Base-by-base conservation (phyloP, 2,329 filamentous ascomycete genomes). In the Sphaceloma murrayae region DNA sequence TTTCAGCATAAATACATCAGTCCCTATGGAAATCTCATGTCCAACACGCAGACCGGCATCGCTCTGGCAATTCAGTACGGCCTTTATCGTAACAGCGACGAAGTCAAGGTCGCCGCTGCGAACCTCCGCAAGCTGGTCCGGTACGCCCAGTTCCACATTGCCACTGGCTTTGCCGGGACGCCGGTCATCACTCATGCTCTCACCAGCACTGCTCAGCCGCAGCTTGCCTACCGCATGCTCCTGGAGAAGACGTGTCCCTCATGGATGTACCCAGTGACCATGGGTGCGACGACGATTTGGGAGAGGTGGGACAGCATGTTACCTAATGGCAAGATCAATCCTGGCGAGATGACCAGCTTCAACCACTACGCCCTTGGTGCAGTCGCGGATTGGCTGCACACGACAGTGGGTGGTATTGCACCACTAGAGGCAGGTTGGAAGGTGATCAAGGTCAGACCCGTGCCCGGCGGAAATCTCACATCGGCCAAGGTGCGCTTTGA, bases 121-220 rank as follows among this genome's bases (percentile, higher is more conserved):
- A 53, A 56, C n/a, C 48, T 58, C 16, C 46, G 52, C 5, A 50
- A 56, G 17, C 46, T 54, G 1, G 48, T 58, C 38, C 46, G 33
- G 3, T 19, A 49, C 11, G 44, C 44, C 17, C 13, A 34, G 13
- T 62, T 59, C 51, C 53, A 53, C 22, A 58, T 65, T 5, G 51
- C 54, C 0, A 65, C 61, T 3, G 62, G 62, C 0, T 65, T 65
- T 22, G 62, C 68, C 85, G 79, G 79, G 85, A 78, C 62, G 80
- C 79, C 56, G 14, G 44, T 52, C 2, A 34, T 49, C 21, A 49
- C 47, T 21, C 47, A 49, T 26, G 49, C 46, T 10, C 22, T 51
- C 5, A 48, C 47, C 13, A 46, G 40, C 11, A 47, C 47, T 7
- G 48, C 47, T 55, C 34, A 46, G 18, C 43, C 43, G 2, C 40